A percentile compares a stretch with the other conserved stretches of the same genome.
These are phyloP conservation scores for Plasmodium coatneyi DNA, from an alignment of 169 alveolate genomes.

Conservation along the genomic window DNA sequence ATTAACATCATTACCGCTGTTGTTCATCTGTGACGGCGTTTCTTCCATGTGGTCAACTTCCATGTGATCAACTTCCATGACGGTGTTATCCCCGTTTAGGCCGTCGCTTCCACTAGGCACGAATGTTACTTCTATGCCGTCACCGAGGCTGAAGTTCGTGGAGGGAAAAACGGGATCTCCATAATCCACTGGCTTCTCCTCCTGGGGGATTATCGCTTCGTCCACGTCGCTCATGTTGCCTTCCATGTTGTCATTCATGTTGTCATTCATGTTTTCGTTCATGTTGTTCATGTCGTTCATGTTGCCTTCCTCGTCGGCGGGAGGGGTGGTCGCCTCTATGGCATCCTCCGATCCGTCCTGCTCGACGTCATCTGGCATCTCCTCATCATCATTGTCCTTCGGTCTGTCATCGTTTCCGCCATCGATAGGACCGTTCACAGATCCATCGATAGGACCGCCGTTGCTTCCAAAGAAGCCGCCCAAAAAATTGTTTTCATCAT, in stretches of 20 bases:
- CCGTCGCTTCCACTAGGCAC: background rate
- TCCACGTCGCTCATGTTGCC: background rate
- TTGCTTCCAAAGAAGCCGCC: background rate
- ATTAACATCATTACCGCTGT: background rate
- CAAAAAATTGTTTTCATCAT: background rate
- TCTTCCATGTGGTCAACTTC: background rate
- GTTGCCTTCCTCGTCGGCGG: background rate
- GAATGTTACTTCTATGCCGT: constrained; percentile 4
- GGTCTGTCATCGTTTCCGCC: background rate
- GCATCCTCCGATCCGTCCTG: background rate
- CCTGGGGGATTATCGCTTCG: background rate
- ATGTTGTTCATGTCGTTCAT: no score
- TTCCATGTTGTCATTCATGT: background rate
- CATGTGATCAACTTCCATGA: no score
- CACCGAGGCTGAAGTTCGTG: background rate
- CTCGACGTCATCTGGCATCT: background rate
- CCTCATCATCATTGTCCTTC: background rate
- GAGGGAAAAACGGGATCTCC: background rate
- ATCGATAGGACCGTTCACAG: background rate
- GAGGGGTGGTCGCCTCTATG: background rate
- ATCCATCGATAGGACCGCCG: background rate
- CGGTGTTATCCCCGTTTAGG: background rate
- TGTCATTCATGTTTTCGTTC: no score
- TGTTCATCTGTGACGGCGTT: background rate
- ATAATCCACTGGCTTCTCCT: background rate